Conservation (phyloP, 2,329 filamentous ascomycete species). For the Arachnopeziza araneosa region DNA sequence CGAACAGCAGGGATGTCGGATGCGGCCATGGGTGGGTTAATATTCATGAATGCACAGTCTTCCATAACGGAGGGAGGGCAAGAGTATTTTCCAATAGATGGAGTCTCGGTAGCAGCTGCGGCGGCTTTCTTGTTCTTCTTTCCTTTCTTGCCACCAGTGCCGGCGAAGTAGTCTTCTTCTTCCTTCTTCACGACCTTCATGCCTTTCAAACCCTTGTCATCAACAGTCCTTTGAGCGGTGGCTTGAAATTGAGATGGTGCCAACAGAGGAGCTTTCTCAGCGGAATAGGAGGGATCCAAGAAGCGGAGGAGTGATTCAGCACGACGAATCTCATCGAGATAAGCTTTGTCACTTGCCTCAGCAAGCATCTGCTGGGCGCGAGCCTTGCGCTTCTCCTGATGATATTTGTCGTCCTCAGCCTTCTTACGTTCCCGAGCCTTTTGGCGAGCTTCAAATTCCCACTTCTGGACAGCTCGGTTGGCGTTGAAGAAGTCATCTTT, state of each 20-base stretch:
- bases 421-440: conserved; percentile 71
- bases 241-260: conserved; percentile 71
- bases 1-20: conserved; percentile 72
- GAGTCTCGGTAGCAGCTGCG: conserved; percentile 38
- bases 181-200: conserved; percentile 80
- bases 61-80: conserved; percentile 88
- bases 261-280: conserved; percentile 61
- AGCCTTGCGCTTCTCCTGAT: conserved; percentile 69
- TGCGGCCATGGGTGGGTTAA: conserved; percentile 83
- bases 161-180: conserved; percentile 78
- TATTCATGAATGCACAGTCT: conserved; percentile 75
- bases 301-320: conserved; percentile 83
- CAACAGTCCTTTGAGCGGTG: conserved; percentile 74
- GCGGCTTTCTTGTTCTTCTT: conserved; percentile 79
- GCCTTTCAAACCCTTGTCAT: conserved; percentile 79
- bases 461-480: conserved; percentile 76
- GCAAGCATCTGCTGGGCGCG: conserved; percentile 70
- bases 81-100: conserved; percentile 65
- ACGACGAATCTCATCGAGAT: conserved; percentile 85
- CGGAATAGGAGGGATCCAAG: conserved; percentile 70
- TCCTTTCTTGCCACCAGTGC: conserved; percentile 71
- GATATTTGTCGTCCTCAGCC: conserved; percentile 70
- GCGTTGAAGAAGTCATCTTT: conserved; percentile 84
- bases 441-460: conserved; percentile 77
- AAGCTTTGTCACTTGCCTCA: conserved; percentile 81